Evolutionary conservation across 2,329 filamentous ascomycete species (phyloP).

Genomic region (Biscogniauxia marginata): DNA sequence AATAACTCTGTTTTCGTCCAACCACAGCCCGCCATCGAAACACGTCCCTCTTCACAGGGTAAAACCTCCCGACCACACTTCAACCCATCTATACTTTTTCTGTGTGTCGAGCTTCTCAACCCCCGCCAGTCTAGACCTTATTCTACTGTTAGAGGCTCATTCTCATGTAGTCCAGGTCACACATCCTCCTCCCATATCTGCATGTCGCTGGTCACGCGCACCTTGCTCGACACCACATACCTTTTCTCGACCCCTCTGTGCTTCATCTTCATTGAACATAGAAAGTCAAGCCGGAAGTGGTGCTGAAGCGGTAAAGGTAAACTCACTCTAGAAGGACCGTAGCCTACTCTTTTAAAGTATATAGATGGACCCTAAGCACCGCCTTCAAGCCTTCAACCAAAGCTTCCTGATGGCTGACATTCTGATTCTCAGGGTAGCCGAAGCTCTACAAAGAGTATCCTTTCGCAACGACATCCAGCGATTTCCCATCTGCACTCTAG

Average conservation of each 20-base stretch:
- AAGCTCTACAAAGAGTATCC: constrained; percentile 40
- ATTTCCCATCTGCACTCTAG: constrained; percentile 35
- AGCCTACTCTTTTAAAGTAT: too few species aligned
- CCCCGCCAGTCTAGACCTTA: not conserved
- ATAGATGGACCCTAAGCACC: too few species aligned
- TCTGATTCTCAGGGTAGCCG: constrained; percentile 40
- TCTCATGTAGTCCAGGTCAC: not conserved
- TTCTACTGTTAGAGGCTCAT: not conserved
- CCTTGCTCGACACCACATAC: constrained; percentile 1
- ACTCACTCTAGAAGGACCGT: too few species aligned
- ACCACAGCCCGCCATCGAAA: constrained; percentile 29
- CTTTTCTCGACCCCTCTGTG: not conserved
- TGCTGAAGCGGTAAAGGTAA: too few species aligned
- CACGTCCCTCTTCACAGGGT: constrained; percentile 34
- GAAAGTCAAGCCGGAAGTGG: too few species aligned
- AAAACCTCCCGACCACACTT: constrained; percentile 11
- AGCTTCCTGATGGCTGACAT: constrained; percentile 40
- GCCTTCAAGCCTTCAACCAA: not conserved
- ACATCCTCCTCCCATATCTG: not conserved
- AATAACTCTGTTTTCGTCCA: constrained; percentile 26
- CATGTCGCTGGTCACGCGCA: constrained; percentile 2
- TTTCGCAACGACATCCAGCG: constrained; percentile 39
- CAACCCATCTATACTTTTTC: constrained; percentile 14
- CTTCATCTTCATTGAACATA: too few species aligned
- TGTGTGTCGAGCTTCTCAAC: not conserved